Evolutionary conservation across 441 rosid species (phyloP).

Genomic region (Codiaeum variegatum): DNA sequence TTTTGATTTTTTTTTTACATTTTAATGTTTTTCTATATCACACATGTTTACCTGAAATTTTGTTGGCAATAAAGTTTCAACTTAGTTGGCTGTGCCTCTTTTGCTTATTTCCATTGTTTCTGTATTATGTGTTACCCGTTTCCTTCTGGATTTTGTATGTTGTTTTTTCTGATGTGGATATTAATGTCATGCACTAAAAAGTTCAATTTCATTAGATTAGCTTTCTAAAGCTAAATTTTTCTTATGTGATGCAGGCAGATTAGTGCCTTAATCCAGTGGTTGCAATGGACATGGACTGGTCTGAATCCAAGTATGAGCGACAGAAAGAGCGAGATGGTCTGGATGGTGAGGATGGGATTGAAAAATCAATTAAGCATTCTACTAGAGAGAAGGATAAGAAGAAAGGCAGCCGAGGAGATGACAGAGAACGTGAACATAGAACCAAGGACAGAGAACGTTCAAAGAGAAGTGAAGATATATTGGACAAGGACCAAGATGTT

Average conservation of each 20-base stretch:
- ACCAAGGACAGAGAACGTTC: constrained; percentile 42
- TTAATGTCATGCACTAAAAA: neutral
- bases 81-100: neutral
- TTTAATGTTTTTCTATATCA: neutral
- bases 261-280: neutral
- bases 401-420: constrained; percentile 25
- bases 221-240: neutral
- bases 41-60: neutral
- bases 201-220: neutral
- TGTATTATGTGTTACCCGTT: neutral
- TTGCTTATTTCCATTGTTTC: neutral
- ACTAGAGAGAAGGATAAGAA: constrained; percentile 51
- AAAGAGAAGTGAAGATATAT: constrained; percentile 33
- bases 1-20: neutral
- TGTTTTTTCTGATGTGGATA: neutral
- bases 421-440: constrained; percentile 51
- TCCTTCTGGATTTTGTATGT: neutral
- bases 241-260: neutral
- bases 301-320: constrained; percentile 24
- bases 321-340: constrained; percentile 15
- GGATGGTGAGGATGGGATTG: constrained; percentile 35
- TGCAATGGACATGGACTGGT: constrained; percentile 26
- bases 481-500: constrained; percentile 16
- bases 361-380: constrained; percentile 36
- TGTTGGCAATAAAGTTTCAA: neutral